Percentiles rank a stretch among this genome's conserved stretches.
Conservation (phyloP, 2,329 filamentous ascomycete species). For the Beauveria sp. region DNA sequence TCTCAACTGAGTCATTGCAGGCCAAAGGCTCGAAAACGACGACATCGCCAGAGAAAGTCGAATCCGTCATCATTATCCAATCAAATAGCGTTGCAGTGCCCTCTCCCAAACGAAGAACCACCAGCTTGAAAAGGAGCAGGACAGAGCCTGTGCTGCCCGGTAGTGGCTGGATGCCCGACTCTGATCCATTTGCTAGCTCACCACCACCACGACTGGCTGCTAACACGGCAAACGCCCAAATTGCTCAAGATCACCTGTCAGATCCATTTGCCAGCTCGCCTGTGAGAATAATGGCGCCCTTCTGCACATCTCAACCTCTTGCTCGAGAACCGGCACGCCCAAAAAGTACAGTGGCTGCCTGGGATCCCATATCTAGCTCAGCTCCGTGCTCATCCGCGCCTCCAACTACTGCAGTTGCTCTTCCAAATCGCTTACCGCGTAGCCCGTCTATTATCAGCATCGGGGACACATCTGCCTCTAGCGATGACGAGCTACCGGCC, state of each 20-base stretch:
- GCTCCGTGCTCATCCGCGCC: conserved; percentile 28
- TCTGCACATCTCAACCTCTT: not conserved
- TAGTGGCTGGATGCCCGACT: conserved; percentile 5
- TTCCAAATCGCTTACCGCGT: conserved; percentile 22
- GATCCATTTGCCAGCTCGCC: conserved; percentile 13
- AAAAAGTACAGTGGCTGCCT: conserved; percentile 18
- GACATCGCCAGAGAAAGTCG: conserved; percentile 22
- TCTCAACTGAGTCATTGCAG: not conserved
- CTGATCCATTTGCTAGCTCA: conserved; percentile 31
- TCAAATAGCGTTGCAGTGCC: not conserved
- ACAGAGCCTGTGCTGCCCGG: not conserved
- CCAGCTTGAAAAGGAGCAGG: not conserved
- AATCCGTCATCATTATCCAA: conserved; percentile 28
- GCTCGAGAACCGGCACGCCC: not conserved
- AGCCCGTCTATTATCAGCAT: conserved; percentile 26
- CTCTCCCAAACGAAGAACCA: not conserved
- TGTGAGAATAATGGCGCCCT: not conserved
- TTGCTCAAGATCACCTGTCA: not conserved
- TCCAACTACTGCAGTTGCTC: conserved; percentile 19
- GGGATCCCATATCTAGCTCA: conserved; percentile 48
- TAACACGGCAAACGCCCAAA: not conserved
- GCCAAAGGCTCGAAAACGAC: not conserved
- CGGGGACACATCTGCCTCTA: conserved; percentile 29
- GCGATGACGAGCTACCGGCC: conserved; percentile 45
- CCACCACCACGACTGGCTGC: conserved; percentile 15